Evolutionary conservation across 352 stramenopile species (phyloP), one percentile per base, ranked within the genome.

Genomic region (Phytophthora sp.): DNA sequence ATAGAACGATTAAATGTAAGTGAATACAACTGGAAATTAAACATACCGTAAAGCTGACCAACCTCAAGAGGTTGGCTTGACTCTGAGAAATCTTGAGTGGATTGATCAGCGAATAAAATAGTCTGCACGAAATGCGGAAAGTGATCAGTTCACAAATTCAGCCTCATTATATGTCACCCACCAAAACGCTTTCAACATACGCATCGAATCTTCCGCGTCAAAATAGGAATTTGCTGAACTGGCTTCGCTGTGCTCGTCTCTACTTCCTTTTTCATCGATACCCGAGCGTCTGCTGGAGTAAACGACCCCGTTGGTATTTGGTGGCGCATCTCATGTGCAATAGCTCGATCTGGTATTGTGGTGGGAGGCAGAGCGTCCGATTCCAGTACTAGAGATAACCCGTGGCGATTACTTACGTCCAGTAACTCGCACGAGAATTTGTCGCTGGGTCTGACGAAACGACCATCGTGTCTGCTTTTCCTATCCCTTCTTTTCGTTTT

Each of bases 381-480:
- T 56, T 70, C 29, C 13, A 62, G 36, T 18, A 66, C 38, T 55
- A 57, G 57, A 24, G 61, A 60, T 18, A 73, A 31, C 16, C 44
- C 47, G 18, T 59, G 23, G 8, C 47, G 53, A 57, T 63, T 68
- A n/a, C 66, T 76, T 20, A 67, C 12, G 33, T 70, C 61, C 21
- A 52, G 21, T 39, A 66, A n/a, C 20, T 73, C 71, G 36, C 39
- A 41, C 2, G 53, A 73, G 36, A 79, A 79, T 24, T 68, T 79
- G 44, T 73, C 62, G 24, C 57, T 64, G 3, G 61, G 71, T 23
- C 61, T 68, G 42, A 78, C 66, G 27, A 59, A 78, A 41, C 66
- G 56, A n/a, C 71, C 71, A 49, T 79, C 71, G 20, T 70, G 66
- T 20, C 71, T 75, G 51, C 42, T 73, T 63, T 65, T 72, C 61